Base-by-base conservation (phyloP, 257 asterid genomes). In the Capsicum pubescens region DNA sequence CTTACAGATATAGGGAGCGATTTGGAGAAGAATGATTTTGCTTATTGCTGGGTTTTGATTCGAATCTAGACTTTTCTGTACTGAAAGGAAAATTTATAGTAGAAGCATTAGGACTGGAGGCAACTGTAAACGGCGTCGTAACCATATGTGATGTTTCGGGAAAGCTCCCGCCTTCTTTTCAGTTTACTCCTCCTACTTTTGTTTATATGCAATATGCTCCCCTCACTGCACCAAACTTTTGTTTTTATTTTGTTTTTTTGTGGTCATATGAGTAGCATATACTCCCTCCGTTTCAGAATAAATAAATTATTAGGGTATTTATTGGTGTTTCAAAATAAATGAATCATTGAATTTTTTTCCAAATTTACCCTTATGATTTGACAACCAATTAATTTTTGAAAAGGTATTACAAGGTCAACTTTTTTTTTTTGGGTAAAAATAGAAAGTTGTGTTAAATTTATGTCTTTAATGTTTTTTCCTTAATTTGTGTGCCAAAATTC, bases 201-300 rank as follows among this genome's bases (percentile, higher is more conserved):
- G 9, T 16, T 76, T 32, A 76, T 76, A 21, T 50, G 81, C 46
- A 52, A 50, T 76, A 50, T 76, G 60, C n/a, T 44, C 81, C 61
- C 63, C 15, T 17, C 21, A 3, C 50, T 12, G 6, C 21, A 48
- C 42, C 44, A 74, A 19, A 50, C 39, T n/a, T n/a, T n/a, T 71
- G 80, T 46, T 71, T 26, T 60, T 1, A 21, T 11, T 63, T 63
- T 21, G 10, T 26, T 26, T 26, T 26, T 26, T 26, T 1, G 32
- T 26, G 32, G 32, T 26, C 32, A 59, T n/a, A 12, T 59, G 32
- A n/a, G 64, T 7, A 15, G 19, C 9, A 61, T 19, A 61, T 26
- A n/a, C n/a, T n/a, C n/a, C n/a, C n/a, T n/a, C n/a, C n/a, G n/a
- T n/a, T n/a, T n/a, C n/a, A n/a, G n/a, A n/a, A n/a, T n/a, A n/a